Percentiles rank a stretch among this genome's conserved stretches.
Conservation (phyloP, 441 rosid genomes). For the Arabidopsis hybrid region DNA sequence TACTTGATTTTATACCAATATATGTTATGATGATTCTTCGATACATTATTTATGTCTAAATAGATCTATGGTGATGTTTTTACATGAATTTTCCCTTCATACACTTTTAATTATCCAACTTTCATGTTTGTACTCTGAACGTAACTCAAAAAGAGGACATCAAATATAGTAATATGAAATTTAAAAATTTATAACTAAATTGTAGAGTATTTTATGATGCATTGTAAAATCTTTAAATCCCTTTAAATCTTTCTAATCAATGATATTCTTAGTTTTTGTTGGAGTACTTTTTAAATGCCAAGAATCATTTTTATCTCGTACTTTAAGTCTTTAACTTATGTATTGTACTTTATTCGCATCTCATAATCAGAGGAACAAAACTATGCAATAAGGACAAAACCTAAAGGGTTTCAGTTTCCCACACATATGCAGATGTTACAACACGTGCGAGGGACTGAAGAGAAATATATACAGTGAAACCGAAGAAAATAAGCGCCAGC, state of each 20-base stretch:
- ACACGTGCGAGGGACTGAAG: constrained; percentile 24
- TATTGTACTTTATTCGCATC: background rate
- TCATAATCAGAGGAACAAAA: background rate
- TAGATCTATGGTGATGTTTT: no score
- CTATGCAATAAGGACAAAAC: background rate
- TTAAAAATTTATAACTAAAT: no score
- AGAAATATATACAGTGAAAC: constrained; percentile 16
- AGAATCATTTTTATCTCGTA: background rate
- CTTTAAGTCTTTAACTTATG: background rate
- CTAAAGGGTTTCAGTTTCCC: constrained; percentile 19
- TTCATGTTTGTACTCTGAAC: no score
- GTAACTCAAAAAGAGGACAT: no score
- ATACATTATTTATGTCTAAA: background rate
- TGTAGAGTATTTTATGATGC: no score
- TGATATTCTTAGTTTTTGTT: no score
- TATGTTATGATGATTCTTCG: constrained; percentile 13
- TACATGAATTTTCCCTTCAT: no score
- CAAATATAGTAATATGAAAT: no score
- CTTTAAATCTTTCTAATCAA: no score
- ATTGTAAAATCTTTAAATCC: no score
- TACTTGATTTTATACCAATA: background rate
- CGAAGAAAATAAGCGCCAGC: constrained; percentile 37
- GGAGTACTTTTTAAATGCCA: no score
- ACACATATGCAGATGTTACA: constrained; percentile 24
- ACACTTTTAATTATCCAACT: no score